Percentiles rank a stretch among this genome's conserved stretches.
phyloP scores from a whole-genome alignment of 1,284 basidiomycete genomes.

The Leccinum fallax region DNA sequence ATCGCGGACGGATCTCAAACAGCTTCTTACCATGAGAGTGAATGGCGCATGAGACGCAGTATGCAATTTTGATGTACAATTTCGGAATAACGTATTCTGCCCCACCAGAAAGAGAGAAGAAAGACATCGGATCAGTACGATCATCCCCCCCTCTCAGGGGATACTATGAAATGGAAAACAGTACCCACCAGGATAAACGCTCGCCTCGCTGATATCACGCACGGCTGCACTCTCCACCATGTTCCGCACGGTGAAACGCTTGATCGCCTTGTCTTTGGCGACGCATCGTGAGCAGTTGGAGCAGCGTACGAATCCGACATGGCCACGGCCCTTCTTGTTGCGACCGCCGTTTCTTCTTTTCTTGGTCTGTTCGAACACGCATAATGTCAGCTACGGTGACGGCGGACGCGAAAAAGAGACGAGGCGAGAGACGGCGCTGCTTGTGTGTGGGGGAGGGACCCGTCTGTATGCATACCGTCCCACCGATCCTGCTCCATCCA shows the following conservation, averaged over 20 bases:
- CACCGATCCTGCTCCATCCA: conserved; percentile 17
- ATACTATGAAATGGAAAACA: not conserved
- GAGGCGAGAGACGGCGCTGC: not conserved
- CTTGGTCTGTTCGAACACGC: conserved; percentile 73
- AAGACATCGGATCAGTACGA: not conserved
- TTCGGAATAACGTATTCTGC: conserved; percentile 97
- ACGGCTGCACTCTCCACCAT: conserved; percentile 99
- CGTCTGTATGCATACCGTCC: not conserved
- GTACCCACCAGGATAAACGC: conserved; percentile 81
- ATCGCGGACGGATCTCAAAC: not conserved
- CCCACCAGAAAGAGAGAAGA: not conserved
- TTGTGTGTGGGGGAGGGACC: no score
- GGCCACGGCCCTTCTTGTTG: conserved; percentile 98
- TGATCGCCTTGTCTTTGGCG: conserved; percentile 99
- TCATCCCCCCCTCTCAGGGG: not conserved
- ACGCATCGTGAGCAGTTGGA: conserved; percentile 97
- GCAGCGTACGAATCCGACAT: conserved; percentile 93
- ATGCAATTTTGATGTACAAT: conserved; percentile 98
- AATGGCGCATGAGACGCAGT: conserved; percentile 99
- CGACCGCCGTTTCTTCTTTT: conserved; percentile 99
- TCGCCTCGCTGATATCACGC: conserved; percentile 96
- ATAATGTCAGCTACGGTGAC: conserved; percentile 6
- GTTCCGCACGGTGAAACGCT: conserved; percentile 99
- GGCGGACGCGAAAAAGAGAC: not conserved
- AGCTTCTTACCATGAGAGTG: conserved; percentile 87